A percentile compares a stretch with the other conserved stretches of the same genome.
Evolutionary conservation across 2,329 filamentous ascomycete species (phyloP).

Genomic region (Beauveria pseudobassiana): DNA sequence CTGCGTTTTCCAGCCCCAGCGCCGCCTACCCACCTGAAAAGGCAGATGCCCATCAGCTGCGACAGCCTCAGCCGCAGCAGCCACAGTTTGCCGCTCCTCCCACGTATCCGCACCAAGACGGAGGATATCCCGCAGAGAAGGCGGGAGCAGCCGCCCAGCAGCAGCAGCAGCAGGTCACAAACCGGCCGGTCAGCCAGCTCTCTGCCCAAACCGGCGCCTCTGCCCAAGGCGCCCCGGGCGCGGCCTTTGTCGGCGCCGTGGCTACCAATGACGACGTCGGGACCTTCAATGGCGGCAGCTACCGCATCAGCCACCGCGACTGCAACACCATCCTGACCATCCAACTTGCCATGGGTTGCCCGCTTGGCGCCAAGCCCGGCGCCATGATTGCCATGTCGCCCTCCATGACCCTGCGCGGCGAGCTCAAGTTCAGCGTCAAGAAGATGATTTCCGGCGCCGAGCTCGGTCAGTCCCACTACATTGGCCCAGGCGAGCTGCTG

Average conservation of each 20-base stretch:
- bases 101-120: slow-evolving; percentile 11
- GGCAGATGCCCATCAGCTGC: slow-evolving; percentile 14
- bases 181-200: slow-evolving; percentile 24
- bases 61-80: slow-evolving; percentile 21
- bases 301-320: slow-evolving; percentile 86
- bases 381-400: slow-evolving; percentile 94
- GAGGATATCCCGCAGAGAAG: slow-evolving; percentile 25
- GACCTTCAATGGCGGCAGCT: slow-evolving; percentile 95
- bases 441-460: slow-evolving; percentile 82
- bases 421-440: slow-evolving; percentile 80
- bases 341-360: slow-evolving; percentile 84
- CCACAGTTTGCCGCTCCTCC: slow-evolving; percentile 19
- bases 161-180: slow-evolving; percentile 15
- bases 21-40: slow-evolving; percentile 14
- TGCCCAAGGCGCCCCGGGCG: slow-evolving; percentile 20
- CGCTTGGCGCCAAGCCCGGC: slow-evolving; percentile 72
- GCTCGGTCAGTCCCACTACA: slow-evolving; percentile 70
- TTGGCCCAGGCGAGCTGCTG: slow-evolving; percentile 84
- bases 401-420: slow-evolving; percentile 74
- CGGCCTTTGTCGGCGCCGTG: slow-evolving; percentile 55
- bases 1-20: slow-evolving; percentile 11
- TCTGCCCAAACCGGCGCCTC: slow-evolving; percentile 18
- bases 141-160: slow-evolving; percentile 14
- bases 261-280: slow-evolving; percentile 75
- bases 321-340: slow-evolving; percentile 84